phyloP scores from a whole-genome alignment of 73 alveolate species.

The Paramecium octaurelia region DNA sequence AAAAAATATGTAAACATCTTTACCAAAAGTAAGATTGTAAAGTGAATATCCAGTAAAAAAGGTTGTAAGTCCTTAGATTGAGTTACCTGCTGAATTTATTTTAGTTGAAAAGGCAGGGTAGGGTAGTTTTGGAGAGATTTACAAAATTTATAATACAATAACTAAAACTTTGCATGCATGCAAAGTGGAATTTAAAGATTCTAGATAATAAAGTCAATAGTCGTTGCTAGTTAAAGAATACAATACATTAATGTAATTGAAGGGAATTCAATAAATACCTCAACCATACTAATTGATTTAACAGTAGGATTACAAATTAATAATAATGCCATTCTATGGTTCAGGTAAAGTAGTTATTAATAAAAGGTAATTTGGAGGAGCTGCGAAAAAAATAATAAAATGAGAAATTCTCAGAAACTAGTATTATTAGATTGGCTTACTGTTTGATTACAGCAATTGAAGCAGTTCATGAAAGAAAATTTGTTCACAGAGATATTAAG shows the following conservation, averaged over 20 bases:
- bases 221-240: slow-evolving; percentile 43
- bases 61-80: neutral
- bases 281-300: neutral
- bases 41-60: neutral
- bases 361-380: slow-evolving; percentile 33
- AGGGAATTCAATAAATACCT: slow-evolving; percentile 44
- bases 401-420: slow-evolving; percentile 7
- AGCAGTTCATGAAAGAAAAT: slow-evolving; percentile 33
- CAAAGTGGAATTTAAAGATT: slow-evolving; percentile 43
- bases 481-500: slow-evolving; percentile 59
- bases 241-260: neutral
- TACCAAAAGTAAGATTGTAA: neutral
- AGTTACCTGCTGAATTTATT: neutral
- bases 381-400: neutral
- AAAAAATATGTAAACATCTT: neutral
- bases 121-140: slow-evolving; percentile 57
- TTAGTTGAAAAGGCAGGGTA: slow-evolving; percentile 51
- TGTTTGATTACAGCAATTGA: slow-evolving; percentile 43
- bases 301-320: slow-evolving; percentile 19
- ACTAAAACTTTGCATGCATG: slow-evolving; percentile 33
- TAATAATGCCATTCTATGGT: slow-evolving; percentile 23
- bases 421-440: slow-evolving; percentile 27
- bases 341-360: neutral
- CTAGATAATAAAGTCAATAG: neutral
- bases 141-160: slow-evolving; percentile 8